Evolutionary conservation across 768 basidiomycete genomes (phyloP).

Genomic region (Boletus reticulatus): DNA sequence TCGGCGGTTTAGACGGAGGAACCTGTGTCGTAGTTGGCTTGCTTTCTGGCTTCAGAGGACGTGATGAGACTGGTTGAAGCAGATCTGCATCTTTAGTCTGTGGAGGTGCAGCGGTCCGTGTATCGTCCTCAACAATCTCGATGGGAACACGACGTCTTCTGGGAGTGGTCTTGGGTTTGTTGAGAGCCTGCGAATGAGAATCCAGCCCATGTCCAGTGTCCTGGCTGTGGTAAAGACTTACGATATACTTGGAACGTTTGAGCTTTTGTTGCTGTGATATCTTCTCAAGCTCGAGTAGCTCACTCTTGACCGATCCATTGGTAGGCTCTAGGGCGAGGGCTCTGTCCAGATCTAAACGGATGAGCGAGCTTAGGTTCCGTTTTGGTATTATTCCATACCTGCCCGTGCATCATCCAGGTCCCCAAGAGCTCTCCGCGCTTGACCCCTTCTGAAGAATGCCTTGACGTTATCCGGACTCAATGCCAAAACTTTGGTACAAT

Average conservation of each 20-base stretch:
- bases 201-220: neutral
- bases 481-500: conserved; percentile 65
- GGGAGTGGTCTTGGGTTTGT: conserved; percentile 14
- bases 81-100: conserved; percentile 21
- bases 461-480: conserved; percentile 67
- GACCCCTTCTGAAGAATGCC: conserved; percentile 73
- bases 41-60: conserved; percentile 25
- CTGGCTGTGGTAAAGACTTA: conserved; percentile 6
- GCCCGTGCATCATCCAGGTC: conserved; percentile 55
- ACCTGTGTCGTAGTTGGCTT: conserved; percentile 1
- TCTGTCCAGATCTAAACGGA: conserved; percentile 53
- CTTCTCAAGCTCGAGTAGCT: conserved; percentile 52
- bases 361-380: neutral
- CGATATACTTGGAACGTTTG: conserved; percentile 36
- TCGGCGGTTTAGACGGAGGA: conserved; percentile 22
- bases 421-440: conserved; percentile 61
- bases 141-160: conserved; percentile 65
- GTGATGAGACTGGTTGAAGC: conserved; percentile 41
- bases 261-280: conserved; percentile 31
- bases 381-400: conserved; percentile 38
- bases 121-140: conserved; percentile 46
- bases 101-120: neutral
- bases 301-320: conserved; percentile 61
- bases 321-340: conserved; percentile 61
- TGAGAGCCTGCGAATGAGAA: conserved; percentile 12